Evolutionary conservation across 768 basidiomycete genomes (phyloP), one percentile per base, ranked within the genome.

Genomic region (Mycena belliarum): DNA sequence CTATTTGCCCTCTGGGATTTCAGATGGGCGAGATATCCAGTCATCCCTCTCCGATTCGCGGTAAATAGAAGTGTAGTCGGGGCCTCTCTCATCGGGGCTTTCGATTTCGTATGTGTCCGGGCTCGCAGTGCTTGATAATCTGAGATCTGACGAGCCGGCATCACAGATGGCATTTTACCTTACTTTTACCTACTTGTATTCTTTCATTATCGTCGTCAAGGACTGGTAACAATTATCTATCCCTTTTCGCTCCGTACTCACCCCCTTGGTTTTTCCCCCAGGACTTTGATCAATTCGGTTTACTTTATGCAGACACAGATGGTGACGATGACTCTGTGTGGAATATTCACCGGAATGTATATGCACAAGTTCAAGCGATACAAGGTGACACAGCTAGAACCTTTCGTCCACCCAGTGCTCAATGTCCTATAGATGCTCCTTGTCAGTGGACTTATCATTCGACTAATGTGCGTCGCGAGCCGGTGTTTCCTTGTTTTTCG

Each of bases 161-260:
- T 43, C 33, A 4, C 33, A 86, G 84, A 64, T 82, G 64, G 83
- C 85, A 2, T 86, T 82, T 73, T 86, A 82, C 75, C 77, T 92
- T 44, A 86, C 88, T 0, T 87, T 75, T 70, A 84, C 86, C 11
- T 91, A 91, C 66, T 81, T 90, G 18, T 91, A 83, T 74, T 87
- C 86, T 2, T 89, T 85, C 69, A 78, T 87, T 38, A 55, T 81
- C 11, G 73, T 82, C 25, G 79, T 81, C 20, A 80, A 80, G 60
- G 75, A 77, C 38, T 81, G 82, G 82, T 75, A 61, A 4, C 10
- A 0, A 40, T 62, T 60, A 5, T 26, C 28, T 18, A 20, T 14
- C 24, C 16, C 29, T 4, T n/a, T 6, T 41, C 1, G 20, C 37
- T 3, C 26, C 32, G 14, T 57, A 20, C 21, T 57, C 38, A n/a